Evolutionary conservation across 1,284 basidiomycete genomes (phyloP), one percentile per base, ranked within the genome.

Genomic region (Trametes sp.): DNA sequence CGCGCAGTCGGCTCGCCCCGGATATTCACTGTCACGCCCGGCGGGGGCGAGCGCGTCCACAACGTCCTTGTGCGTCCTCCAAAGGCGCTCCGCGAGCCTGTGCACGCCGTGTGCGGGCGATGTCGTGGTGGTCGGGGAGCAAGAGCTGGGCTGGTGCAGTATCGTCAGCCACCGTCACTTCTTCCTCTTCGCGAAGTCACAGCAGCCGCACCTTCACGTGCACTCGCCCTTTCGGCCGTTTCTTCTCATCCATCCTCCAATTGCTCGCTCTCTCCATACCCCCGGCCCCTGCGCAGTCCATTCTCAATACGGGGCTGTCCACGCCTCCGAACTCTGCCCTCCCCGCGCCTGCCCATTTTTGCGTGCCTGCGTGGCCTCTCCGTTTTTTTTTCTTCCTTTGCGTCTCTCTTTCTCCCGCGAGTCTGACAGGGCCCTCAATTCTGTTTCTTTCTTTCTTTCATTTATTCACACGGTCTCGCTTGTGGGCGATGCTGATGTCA

Each of bases 141-240:
- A 45, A 41, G 38, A 29, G 49, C 21, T 35, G 21, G 23, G 9
- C 24, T 11, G 13, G 24, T 11, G 45, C 24, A 28, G n/a, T 23
- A 23, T 45, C 24, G 46, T 35, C 57, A 59, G 57, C 51, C 57
- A 45, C 41, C 35, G 28, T 35, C 38, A 19, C 24, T 24, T 23
- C 49, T 52, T 41, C 52, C 35, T 14, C 35, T 53, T 38, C 51
- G 48, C 48, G 48, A 50, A 50, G 48, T 45, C 42, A 45, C 42
- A 26, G 19, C 19, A 19, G 48, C 51, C 38, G 50, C 21, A 31
- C 29, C 42, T 33, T 57, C 64, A 65, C 64, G 64, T 66, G 64
- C 13, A 14, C 51, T 0, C 33, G 57, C 38, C 14, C 33, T 44
- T 62, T 49, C 50, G 57, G 64, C 50, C 23, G 16, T 38, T 57